Base-by-base conservation (phyloP, 441 rosid species). In the Pelargonium fulgidum region DNA sequence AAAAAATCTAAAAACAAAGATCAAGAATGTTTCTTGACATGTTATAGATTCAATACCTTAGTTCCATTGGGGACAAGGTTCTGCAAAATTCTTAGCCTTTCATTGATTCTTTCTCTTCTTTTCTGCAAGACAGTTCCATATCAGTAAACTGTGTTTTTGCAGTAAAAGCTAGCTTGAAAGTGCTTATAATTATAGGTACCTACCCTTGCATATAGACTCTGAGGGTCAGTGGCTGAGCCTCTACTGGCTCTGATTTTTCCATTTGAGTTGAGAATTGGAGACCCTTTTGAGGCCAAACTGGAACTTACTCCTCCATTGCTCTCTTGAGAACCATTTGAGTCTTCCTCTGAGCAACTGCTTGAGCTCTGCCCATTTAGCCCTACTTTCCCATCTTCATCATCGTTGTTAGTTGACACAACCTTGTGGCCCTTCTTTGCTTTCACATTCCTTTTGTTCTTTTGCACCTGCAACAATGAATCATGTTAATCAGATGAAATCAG, bases 11-110 rank as follows among this genome's bases (percentile, higher is more conserved):
- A 3, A 16, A 10, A 42, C 9, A 42, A 42, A 42, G 47, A 42
- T 42, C 47, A 42, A 42, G 39, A 33, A 33, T 42, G 47, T 0
- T 7, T 42, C 47, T 42, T 42, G 47, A 42, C 9, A 8, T 42
- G 47, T 9, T 12, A 42, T 42, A 42, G 47, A 10, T 1, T 42
- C 47, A 3, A 29, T 75, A 86, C 94, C 83, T 90, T 90, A 24
- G 96, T 88, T 81, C 96, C 89, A 73, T 86, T 88, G 1, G 94
- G 92, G 67, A 90, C 88, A 11, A 90, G 91, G 17, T 61, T 83
- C 76, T 90, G 96, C 61, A 88, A 76, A 72, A 83, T 82, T 69
- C 77, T 83, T 61, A 88, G 75, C 71, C 90, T 80, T 80, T 83
- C 92, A 68, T 85, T 90, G 39, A 88, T 90, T 69, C 85, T 82